Evolutionary conservation across 148 eudicot species (phyloP).

Genomic region (Suaeda aralocaspica): DNA sequence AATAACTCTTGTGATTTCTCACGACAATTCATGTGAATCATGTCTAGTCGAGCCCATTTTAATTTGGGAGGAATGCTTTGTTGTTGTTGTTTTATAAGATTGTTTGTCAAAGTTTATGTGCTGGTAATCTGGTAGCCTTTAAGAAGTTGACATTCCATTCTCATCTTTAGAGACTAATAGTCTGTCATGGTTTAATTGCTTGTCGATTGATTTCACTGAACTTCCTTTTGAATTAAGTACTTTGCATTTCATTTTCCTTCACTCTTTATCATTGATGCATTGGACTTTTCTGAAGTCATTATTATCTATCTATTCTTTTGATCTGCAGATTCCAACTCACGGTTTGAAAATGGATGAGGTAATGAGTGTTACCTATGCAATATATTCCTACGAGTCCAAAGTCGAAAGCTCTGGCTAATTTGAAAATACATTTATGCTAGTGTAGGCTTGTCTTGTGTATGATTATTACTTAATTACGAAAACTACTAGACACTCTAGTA

Average conservation of each 20-base stretch:
- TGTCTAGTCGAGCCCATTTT: no score
- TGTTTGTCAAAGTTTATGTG: no score
- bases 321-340: slow-evolving; percentile 55
- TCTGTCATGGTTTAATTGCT: neutral
- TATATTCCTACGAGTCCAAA: neutral
- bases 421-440: neutral
- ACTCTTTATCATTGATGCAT: neutral
- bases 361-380: slow-evolving; percentile 13
- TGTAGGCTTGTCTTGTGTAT: neutral
- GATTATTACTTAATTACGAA: neutral
- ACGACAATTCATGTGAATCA: no score
- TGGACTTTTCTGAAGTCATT: neutral
- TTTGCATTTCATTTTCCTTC: neutral
- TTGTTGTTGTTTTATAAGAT: no score
- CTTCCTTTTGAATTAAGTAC: neutral
- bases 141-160: neutral
- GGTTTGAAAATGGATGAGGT: slow-evolving; percentile 84
- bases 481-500: neutral
- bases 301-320: neutral
- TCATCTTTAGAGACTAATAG: neutral
- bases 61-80: no score
- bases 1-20: no score
- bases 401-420: neutral
- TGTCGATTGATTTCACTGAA: neutral
- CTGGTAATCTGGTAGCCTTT: no score